phyloP scores from a whole-genome alignment of 192 early-diverging fungal genomes.

The Coemansia sp. region DNA sequence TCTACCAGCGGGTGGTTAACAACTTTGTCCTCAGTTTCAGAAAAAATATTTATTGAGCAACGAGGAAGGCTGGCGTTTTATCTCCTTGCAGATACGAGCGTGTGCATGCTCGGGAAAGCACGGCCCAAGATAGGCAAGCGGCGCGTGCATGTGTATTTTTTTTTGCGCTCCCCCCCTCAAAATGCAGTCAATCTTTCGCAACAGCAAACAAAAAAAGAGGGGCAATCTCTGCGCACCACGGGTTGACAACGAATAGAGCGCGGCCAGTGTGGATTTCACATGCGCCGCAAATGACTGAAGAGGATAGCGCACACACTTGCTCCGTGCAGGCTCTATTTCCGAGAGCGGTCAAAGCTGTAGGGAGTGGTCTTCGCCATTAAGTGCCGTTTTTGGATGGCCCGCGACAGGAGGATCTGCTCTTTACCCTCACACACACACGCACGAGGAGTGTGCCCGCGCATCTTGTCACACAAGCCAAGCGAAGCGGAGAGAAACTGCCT shows the following conservation, averaged over 20 bases:
- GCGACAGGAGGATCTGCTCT: neutral
- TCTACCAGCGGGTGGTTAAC: neutral
- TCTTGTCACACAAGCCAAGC: neutral
- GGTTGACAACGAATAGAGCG: neutral
- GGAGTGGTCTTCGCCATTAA: neutral
- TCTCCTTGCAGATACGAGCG: neutral
- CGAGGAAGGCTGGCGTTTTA: neutral
- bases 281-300: neutral
- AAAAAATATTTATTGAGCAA: neutral
- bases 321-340: neutral
- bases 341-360: neutral
- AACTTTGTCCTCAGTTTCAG: neutral
- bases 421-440: neutral
- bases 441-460: neutral
- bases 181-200: neutral
- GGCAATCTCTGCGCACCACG: conserved; percentile 4
- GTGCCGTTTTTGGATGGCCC: neutral
- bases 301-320: neutral
- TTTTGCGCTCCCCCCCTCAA: neutral
- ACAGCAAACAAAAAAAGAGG: neutral
- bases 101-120: neutral
- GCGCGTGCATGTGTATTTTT: neutral
- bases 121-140: neutral
- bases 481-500: neutral
- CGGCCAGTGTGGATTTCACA: neutral